Evolutionary conservation across 2,329 filamentous ascomycete species (phyloP), one percentile per base, ranked within the genome.

Genomic region (Colletotrichum sp.): DNA sequence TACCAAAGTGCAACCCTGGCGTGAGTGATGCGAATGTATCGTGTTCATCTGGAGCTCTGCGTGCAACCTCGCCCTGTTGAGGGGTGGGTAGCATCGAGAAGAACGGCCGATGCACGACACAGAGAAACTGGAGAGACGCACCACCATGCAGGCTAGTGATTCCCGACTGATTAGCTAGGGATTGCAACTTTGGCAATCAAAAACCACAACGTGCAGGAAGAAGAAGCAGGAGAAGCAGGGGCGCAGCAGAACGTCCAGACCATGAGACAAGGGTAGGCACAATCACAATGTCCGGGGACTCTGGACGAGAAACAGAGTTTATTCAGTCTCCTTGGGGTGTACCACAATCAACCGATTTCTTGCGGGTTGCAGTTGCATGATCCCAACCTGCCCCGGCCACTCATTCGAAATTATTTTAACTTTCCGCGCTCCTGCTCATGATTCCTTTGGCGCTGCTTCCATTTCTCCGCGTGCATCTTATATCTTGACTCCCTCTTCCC

Each of bases 211-310:
- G 12, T 18, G 62, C 62, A 64, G 62, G 34, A 64, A 36, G 22
- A 32, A 36, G 34, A 36, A 36, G 34, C 34, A 36, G 34, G 8
- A 30, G 36, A 52, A 66, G 63, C 18, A 52, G 63, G 36, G 39
- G 63, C 24, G 44, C 48, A 34, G 59, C 52, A 18, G 44, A 65
- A 39, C 13, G 28, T 30, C 48, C 39, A 39, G 48, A 68, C 32
- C 15, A 39, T 65, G 70, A 74, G 70, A 76, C 70, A 73, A 68
- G 64, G 63, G 63, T 44, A 72, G 39, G 73, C 39, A 18, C 70
- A 60, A 57, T 52, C 44, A 55, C 63, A 75, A 30, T 63, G 63
- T 55, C 62, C 68, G 55, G 55, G 70, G 18, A 73, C 55, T 68
- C 44, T 63, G n/a, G 57, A 68, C 26, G 70, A 57, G 44, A 73